Base-by-base conservation (phyloP, 208 protist genomes). In the Trypanosoma cruzi region DNA sequence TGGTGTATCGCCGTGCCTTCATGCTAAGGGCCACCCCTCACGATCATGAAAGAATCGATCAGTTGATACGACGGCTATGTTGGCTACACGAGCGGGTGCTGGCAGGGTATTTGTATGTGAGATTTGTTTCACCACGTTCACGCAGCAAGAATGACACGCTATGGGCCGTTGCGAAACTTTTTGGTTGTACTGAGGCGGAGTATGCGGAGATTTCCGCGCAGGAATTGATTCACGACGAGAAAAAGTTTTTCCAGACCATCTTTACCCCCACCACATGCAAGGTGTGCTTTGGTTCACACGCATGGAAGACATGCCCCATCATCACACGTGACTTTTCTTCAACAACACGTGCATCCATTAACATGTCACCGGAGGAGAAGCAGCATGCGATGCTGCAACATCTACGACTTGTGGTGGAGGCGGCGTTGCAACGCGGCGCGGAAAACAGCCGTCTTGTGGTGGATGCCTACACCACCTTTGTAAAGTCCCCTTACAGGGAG, bases 1-100 rank as follows among this genome's bases (percentile, higher is more conserved):
- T 96, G 84, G 68, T 96, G 56, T 96, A 93, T 75, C 82, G 86
- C 11, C 86, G 86, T 46, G 80, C 79, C 13, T 93, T 94, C 50
- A 71, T 90, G 53, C 68, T 96, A 50, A 74, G 77, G 16, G 85
- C 90, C 16, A 84, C 73, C 20, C 82, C 86, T 52, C 82, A 89
- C n/a, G 90, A 94, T 64, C 59, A 82, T 26, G 86, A 90, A 29
- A 80, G 79, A 1, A 58, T 96, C 36, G 74, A 75, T 44, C 79
- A 84, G 10, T 80, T 96, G 13, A 66, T 96, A 22, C 59, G 58
- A 60, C 58, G 72, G 28, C 80, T 96, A 20, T 89, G 80, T 37
- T 55, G 57, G 58, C 71, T 92, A 34, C 90, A 94, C 36, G 88
- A 96, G 69, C 77, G 87, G 13, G 88, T 94, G 24, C 65, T 96